Base-by-base conservation (phyloP, 2,329 filamentous ascomycete species). In the Trichoderma harzianum region DNA sequence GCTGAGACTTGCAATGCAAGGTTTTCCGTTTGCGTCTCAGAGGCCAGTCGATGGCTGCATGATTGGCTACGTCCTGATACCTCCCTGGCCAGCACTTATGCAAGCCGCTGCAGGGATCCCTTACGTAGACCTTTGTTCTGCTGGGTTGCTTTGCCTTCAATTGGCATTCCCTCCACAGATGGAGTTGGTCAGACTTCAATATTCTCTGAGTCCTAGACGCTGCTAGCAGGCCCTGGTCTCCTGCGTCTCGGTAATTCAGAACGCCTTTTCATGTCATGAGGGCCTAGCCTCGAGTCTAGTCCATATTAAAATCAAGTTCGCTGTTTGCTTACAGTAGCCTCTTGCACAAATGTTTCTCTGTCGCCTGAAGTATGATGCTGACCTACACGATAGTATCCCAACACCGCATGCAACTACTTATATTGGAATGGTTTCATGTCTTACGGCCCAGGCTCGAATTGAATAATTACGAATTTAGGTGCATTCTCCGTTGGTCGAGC, bases 21-120 rank as follows among this genome's bases (percentile, higher is more conserved):
- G 14, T 32, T 51, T 65, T 53, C 39, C 39, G 34, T 24, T 65
- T 65, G 28, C 28, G 39, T 51, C n/a, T 65, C 43, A 61, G 39
- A 11, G 39, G 6, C 39, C 39, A 26, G 28, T 53, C 43, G 63
- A 34, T 16, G 30, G 30, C n/a, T 36, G 32, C 63, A 24, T 55
- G 28, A 26, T 53, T 55, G 47, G 43, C 62, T 32, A 53, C 47
- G 39, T n/a, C 28, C 28, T 51, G n/a, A 24, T 55, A n/a, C 63
- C 63, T 58, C 18, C 32, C 16, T 21, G 32, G 47, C 32, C 7
- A 21, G 18, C 64, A 58, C 53, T 43, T 65, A 51, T 66, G 69
- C 69, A 66, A 71, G 51, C 62, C 69, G 26, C 62, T 60, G 18
- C 53, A 66, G 57, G 28, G 47, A 66, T 60, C 26, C 43, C 47